These are phyloP conservation scores for Dacryopinax spathularia DNA, from an alignment of 768 basidiomycete genomes.

Conservation along the genomic window DNA sequence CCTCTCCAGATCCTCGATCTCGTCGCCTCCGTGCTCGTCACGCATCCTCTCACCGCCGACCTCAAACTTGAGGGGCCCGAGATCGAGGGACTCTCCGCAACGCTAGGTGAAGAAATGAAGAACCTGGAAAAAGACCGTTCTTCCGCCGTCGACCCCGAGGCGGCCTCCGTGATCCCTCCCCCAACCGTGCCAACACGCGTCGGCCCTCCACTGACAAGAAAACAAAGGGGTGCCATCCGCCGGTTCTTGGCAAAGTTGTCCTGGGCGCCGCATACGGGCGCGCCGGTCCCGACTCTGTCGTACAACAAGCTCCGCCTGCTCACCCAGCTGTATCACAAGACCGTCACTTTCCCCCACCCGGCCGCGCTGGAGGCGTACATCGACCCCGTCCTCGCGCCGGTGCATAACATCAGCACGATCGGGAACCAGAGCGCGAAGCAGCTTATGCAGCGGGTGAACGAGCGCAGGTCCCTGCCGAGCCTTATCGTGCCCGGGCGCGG, in stretches of 20 bases:
- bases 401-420: background rate
- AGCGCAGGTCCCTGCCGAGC: background rate
- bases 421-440: background rate
- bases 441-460: background rate
- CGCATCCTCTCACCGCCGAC: background rate
- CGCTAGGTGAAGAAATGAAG: no score
- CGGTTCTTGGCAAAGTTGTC: background rate
- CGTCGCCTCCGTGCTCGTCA: background rate
- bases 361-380: background rate
- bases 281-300: background rate
- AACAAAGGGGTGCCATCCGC: background rate
- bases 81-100: background rate
- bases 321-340: background rate
- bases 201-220: background rate
- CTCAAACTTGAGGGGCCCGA: background rate
- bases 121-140: no score
- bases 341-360: background rate
- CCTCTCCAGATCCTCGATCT: background rate
- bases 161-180: no score
- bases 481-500: background rate
- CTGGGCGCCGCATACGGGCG: background rate
- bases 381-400: background rate
- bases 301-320: background rate
- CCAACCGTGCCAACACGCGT: background rate
- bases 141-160: no score